Base-by-base conservation (phyloP, 75 land plant genomes). In the Picea sitchensis region DNA sequence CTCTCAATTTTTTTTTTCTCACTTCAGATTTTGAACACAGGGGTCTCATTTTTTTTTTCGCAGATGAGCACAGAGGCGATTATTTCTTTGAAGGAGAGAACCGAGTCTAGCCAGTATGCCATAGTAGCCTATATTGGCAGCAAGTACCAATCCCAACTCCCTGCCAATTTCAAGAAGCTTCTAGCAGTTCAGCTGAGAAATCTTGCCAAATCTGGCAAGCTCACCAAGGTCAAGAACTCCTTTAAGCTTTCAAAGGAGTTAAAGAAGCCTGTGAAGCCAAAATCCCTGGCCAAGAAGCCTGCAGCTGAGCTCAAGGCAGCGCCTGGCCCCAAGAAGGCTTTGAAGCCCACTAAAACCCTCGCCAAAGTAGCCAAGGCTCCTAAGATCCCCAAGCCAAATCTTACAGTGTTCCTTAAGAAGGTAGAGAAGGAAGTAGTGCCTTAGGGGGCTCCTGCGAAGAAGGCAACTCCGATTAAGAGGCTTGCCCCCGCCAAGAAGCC, bases 21-120 rank as follows among this genome's bases (percentile, higher is more conserved):
- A 8, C 9, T 3, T 76, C 7, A 54, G 18, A 30, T 21, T 56
- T 77, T 11, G 63, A 77, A n/a, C 17, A 6, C 26, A 36, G n/a
- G 5, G 6, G 2, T 71, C 47, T 44, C 14, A 32, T 76, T 58
- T 51, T n/a, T 11, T 59, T 77, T 38, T 61, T 74, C 8, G 1
- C 54, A 94, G 94, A 94, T 94, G 97, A 77, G 87, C 61, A 74
- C 57, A 75, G 97, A 94, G 15, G 97, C 97, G 79, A 90, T 94
- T 47, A 76, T 58, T 23, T 36, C 92, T 26, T 59, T 92, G 85
- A 92, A 92, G 87, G 97, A 94, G 84, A 83, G 84, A 47, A 88
- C 84, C 5, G 96, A 94, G 3, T 92, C 96, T 74, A 94, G 96
- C 77, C 91, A 90, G 88, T 87, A 90, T 73, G 96, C 96, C 65